phyloP scores from a whole-genome alignment of 495 filamentous ascomycete species.

The Lepraria neglecta region DNA sequence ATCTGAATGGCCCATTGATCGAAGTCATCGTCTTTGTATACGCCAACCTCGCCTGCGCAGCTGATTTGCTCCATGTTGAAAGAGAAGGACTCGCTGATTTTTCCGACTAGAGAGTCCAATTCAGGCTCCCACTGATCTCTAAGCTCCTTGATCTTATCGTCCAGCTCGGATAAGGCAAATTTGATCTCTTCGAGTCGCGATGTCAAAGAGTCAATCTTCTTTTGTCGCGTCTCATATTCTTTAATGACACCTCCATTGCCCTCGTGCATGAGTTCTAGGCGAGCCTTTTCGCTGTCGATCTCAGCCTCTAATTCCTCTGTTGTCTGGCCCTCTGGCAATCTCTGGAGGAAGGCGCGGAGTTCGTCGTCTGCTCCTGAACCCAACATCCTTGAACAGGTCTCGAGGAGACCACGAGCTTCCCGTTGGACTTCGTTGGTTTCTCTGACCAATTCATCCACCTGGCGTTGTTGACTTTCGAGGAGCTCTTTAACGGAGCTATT shows the following conservation, averaged over 20 bases:
- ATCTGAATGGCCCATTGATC: conserved; percentile 92
- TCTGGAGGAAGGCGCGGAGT: conserved; percentile 32
- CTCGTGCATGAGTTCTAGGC: conserved; percentile 72
- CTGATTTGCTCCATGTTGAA: conserved; percentile 89
- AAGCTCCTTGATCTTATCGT: conserved; percentile 52
- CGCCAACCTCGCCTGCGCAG: conserved; percentile 84
- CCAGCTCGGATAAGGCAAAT: conserved; percentile 44
- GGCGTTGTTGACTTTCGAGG: conserved; percentile 42
- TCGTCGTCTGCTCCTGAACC: conserved; percentile 33
- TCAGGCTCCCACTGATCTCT: conserved; percentile 70
- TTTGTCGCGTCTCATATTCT: conserved; percentile 68
- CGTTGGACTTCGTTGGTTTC: conserved; percentile 27
- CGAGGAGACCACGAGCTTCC: conserved; percentile 34
- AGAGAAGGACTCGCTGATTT: conserved; percentile 83
- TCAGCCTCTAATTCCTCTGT: conserved; percentile 64
- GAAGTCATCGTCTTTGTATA: conserved; percentile 81
- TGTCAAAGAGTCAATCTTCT: conserved; percentile 50
- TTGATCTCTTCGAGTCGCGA: conserved; percentile 41
- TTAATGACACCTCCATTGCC: conserved; percentile 69
- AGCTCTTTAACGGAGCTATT: conserved; percentile 52
- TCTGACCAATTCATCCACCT: conserved; percentile 37
- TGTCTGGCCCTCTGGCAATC: conserved; percentile 41
- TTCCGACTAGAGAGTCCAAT: conserved; percentile 67
- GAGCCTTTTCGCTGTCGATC: conserved; percentile 65
- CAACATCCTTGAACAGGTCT: conserved; percentile 34